Percentiles rank a stretch among this genome's conserved stretches.
phyloP scores from a whole-genome alignment of 805 yeast species.

The Yamadazyma laniorum region DNA sequence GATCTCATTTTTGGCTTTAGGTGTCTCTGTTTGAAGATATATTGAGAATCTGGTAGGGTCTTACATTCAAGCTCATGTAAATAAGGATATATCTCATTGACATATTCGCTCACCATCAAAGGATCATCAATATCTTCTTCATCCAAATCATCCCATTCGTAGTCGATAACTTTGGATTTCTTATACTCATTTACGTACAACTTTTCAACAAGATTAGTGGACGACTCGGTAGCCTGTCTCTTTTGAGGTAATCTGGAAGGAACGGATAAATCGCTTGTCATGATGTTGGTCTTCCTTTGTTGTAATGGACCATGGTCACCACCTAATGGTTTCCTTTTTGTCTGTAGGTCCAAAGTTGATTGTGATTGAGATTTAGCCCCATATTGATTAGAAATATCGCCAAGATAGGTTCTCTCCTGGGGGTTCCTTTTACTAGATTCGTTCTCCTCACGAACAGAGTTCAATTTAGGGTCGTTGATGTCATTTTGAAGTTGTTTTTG shows the following conservation, averaged over 20 bases:
- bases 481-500: constrained; percentile 1
- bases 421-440: constrained; percentile 7
- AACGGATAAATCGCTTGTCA: constrained; percentile 14
- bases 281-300: constrained; percentile 14
- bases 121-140: constrained; percentile 68
- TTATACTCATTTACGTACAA: constrained; percentile 27
- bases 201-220: constrained; percentile 44
- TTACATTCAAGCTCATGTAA: constrained; percentile 67
- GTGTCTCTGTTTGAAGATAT: constrained; percentile 60
- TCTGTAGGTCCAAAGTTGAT: constrained; percentile 3
- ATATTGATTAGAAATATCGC: constrained; percentile 40
- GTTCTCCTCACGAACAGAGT: constrained; percentile 3
- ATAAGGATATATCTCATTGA: constrained; percentile 79
- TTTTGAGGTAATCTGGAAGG: constrained; percentile 45
- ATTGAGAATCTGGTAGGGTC: constrained; percentile 73
- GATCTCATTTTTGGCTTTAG: constrained; percentile 82
- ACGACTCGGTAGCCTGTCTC: constrained; percentile 56
- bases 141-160: constrained; percentile 72
- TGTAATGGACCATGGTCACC: constrained; percentile 33
- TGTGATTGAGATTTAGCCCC: constrained; percentile 15
- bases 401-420: constrained; percentile 28
- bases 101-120: constrained; percentile 91
- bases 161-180: constrained; percentile 40
- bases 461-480: not conserved
- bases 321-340: constrained; percentile 28